phyloP scores from a whole-genome alignment of 1,284 basidiomycete species.

The Microbotryomycetes sp. region DNA sequence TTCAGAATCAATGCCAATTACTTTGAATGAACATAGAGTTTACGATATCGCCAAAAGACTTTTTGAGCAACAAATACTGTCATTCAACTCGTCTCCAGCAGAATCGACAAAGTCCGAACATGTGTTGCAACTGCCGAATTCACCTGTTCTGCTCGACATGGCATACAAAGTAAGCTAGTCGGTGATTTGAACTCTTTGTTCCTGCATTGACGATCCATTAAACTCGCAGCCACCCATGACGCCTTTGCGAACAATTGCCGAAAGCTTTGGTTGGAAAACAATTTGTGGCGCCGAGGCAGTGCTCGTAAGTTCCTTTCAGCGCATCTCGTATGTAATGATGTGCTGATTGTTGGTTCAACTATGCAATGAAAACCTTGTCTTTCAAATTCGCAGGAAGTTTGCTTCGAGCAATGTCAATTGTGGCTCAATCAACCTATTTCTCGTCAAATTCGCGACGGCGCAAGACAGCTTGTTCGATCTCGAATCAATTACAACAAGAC shows the following conservation, averaged over 20 bases:
- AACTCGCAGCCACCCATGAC: conserved; percentile 9
- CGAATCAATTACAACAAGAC: neutral
- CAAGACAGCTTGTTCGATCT: neutral
- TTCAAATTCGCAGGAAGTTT: neutral
- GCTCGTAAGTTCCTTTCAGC: neutral
- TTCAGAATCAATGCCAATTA: neutral
- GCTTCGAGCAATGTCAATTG: conserved; percentile 2
- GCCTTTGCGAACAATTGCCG: neutral
- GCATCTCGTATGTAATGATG: too few species aligned
- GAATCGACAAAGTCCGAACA: neutral
- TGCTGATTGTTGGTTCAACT: too few species aligned
- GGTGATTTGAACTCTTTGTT: neutral
- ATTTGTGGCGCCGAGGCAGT: conserved; percentile 1
- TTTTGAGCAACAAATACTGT: neutral
- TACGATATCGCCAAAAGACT: neutral
- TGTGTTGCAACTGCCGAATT: neutral
- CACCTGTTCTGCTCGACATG: neutral
- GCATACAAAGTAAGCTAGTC: neutral
- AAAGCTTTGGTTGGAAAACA: neutral
- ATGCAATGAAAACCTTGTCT: too few species aligned
- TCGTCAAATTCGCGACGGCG: neutral
- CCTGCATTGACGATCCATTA: conserved; percentile 1
- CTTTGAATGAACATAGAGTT: neutral
- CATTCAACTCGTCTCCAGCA: too few species aligned
- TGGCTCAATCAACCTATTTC: neutral